Evolutionary conservation across 805 yeast genomes (phyloP), one percentile per base, ranked within the genome.

Genomic region (Kurtzmaniella fragi): DNA sequence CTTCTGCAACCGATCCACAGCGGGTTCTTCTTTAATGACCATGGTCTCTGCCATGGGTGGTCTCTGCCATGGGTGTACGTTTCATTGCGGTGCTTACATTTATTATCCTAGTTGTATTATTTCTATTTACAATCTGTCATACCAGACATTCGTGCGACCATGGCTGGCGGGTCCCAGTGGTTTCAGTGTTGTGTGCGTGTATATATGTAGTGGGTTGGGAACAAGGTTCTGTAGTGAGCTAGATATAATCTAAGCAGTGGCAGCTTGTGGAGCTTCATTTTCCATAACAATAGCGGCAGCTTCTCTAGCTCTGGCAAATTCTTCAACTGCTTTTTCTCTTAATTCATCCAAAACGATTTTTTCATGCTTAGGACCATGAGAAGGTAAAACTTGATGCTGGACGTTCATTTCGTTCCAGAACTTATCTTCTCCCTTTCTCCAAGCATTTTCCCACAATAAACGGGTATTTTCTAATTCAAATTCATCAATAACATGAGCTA

Each of bases 381-480:
- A 64, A 17, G 74, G 82, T 48, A 87, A 61, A 42, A 64, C 61
- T n/a, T 70, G 70, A 62, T 87, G 95, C 44, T 72, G 62, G 12
- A 81, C 80, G 38, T 77, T 58, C 7, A 72, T 73, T 2, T 45
- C 48, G 39, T 75, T 66, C 97, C 97, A 89, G 59, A 82, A 72
- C 45, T 70, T 64, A 35, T 76, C 80, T 38, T 78, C 89, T 34
- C 98, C 98, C 63, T 78, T 79, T 60, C 95, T 76, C 95, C 95
- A 89, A 38, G 77, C 67, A 48, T 80, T 78, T 52, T 88, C 96
- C 98, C 98, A 90, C 50, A 70, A 73, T 17, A 88, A 67, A 33
- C 67, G 75, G 29, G 82, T 67, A 46, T 67, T 45, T 28, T 58
- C 67, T 49, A 68, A 60, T 36, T 68, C 70, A 44, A 81, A 70